Conservation (phyloP, 1,284 basidiomycete species). For the Inonotus obliquus region DNA sequence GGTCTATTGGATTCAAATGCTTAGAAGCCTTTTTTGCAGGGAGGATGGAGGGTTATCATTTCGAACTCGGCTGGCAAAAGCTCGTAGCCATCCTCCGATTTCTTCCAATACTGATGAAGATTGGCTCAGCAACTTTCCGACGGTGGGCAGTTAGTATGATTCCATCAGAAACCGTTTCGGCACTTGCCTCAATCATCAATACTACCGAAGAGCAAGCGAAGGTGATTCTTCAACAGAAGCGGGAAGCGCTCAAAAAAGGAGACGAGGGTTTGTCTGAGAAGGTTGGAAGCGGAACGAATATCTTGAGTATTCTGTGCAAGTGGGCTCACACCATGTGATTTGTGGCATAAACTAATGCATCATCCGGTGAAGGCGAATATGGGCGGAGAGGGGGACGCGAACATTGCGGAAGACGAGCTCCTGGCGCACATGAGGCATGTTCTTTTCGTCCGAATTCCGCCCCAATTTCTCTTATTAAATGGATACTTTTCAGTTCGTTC, state of each 20-base stretch:
- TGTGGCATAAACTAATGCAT: background rate
- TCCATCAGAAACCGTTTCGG: slow-evolving; percentile 1
- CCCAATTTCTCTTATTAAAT: background rate
- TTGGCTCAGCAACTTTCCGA: slow-evolving; percentile 8
- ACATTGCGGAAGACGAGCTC: slow-evolving; percentile 29
- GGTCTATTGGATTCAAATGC: too few species aligned
- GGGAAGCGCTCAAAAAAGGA: slow-evolving; percentile 21
- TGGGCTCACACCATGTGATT: background rate
- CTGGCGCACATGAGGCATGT: slow-evolving; percentile 32
- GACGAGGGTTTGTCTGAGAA: slow-evolving; percentile 21
- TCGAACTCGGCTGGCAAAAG: too few species aligned
- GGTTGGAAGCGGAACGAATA: slow-evolving; percentile 28
- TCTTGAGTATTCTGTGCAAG: slow-evolving; percentile 30
- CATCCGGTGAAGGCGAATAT: slow-evolving; percentile 29
- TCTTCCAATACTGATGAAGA: background rate
- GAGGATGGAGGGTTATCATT: too few species aligned
- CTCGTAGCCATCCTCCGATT: background rate
- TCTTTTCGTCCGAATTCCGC: background rate
- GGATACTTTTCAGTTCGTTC: slow-evolving; percentile 22
- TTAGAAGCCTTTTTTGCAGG: too few species aligned
- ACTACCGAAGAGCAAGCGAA: background rate
- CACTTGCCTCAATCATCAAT: background rate
- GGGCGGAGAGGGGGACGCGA: slow-evolving; percentile 25
- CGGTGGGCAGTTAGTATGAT: slow-evolving; percentile 10
- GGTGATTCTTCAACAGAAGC: slow-evolving; percentile 20